Conservation (phyloP, 345 rosid genomes). For the Populus simonii region DNA sequence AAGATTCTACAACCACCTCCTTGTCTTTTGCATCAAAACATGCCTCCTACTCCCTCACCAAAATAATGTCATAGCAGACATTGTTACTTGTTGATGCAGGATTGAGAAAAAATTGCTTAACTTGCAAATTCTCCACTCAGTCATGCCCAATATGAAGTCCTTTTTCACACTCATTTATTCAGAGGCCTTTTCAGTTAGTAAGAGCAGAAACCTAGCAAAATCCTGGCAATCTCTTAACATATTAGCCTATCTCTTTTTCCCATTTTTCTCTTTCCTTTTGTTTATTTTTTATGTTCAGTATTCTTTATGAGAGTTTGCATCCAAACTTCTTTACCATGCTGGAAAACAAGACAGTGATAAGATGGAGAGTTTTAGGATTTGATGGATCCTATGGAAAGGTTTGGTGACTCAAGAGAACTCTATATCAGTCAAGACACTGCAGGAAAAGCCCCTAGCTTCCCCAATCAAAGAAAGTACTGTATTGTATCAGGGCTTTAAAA, state of each 20-base stretch:
- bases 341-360: background rate
- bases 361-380: background rate
- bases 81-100: background rate
- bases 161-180: background rate
- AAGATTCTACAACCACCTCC: background rate
- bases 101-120: background rate
- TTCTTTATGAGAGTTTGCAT: background rate
- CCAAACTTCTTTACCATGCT: background rate
- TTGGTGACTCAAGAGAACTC: background rate
- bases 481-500: background rate
- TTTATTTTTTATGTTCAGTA: background rate
- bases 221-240: background rate
- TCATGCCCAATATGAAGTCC: background rate
- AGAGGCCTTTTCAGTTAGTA: background rate
- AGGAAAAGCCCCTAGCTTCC: background rate
- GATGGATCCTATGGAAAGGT: background rate
- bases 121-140: background rate
- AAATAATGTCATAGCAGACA: background rate
- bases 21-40: background rate
- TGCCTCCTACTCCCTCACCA: background rate
- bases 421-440: background rate
- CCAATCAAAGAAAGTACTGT: background rate
- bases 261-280: background rate
- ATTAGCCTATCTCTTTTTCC: background rate
- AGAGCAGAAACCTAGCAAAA: background rate